A percentile compares a stretch with the other conserved stretches of the same genome.
These are phyloP conservation scores for Diutina ranongensis DNA, from an alignment of 1,139 yeast genomes.

Conservation along the genomic window DNA sequence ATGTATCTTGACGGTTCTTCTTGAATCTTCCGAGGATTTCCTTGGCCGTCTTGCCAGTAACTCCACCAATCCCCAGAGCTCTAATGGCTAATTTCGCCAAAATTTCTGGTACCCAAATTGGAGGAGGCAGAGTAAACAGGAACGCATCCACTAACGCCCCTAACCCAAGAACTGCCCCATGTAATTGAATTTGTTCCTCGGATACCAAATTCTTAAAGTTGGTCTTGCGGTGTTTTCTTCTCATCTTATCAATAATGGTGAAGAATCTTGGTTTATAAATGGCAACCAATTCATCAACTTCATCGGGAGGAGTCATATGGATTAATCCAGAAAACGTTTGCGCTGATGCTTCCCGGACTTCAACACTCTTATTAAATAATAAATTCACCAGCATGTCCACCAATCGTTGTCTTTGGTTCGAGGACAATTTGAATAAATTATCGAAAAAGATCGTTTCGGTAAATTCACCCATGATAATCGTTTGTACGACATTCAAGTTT, in stretches of 20 bases:
- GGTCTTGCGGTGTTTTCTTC: constrained; percentile 20
- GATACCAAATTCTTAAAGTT: constrained; percentile 22
- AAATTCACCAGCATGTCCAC: constrained; percentile 41
- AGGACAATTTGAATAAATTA: constrained; percentile 47
- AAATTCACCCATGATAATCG: constrained; percentile 55
- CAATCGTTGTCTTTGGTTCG: constrained; percentile 37
- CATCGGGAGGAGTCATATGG: constrained; percentile 59
- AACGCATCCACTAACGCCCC: constrained; percentile 87
- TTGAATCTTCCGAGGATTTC: constrained; percentile 74
- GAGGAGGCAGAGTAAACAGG: constrained; percentile 88
- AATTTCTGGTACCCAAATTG: constrained; percentile 75
- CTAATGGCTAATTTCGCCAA: constrained; percentile 60
- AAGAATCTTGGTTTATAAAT: constrained; percentile 17
- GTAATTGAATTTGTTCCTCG: constrained; percentile 42
- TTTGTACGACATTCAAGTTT: constrained; percentile 53
- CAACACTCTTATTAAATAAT: constrained; percentile 56
- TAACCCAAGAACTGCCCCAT: constrained; percentile 82
- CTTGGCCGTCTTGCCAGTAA: constrained; percentile 80
- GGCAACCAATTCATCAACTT: constrained; percentile 27
- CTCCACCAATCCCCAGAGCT: constrained; percentile 60
- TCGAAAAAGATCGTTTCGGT: constrained; percentile 68
- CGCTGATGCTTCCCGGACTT: constrained; percentile 70
- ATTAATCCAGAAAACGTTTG: constrained; percentile 70
- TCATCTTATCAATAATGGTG: constrained; percentile 20
- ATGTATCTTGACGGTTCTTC: constrained; percentile 88